Percentiles rank a stretch among this genome's conserved stretches.
These are phyloP conservation scores for Quercus gilva DNA, from an alignment of 306 rosid genomes.

Conservation along the genomic window DNA sequence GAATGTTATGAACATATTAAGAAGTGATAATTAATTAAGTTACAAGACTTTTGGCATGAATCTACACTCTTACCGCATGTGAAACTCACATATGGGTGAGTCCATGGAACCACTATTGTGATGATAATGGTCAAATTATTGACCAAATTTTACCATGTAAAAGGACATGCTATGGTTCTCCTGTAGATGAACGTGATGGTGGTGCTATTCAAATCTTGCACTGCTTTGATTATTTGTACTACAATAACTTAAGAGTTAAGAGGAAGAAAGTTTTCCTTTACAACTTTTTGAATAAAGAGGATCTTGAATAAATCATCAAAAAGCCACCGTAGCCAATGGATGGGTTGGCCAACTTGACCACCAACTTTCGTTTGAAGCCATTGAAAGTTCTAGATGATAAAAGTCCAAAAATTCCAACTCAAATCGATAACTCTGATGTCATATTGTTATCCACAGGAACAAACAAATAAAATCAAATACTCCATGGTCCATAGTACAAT, in stretches of 20 bases:
- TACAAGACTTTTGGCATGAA: too few species aligned
- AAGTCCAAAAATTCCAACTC: too few species aligned
- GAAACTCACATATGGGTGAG: too few species aligned
- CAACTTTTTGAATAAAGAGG: conserved; percentile 27
- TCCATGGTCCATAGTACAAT: too few species aligned
- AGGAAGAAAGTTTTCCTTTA: background rate
- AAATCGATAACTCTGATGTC: too few species aligned
- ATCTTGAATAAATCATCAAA: conserved; percentile 16
- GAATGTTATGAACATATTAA: too few species aligned
- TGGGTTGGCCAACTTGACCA: conserved; percentile 15
- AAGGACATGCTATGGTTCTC: background rate
- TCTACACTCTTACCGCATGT: too few species aligned
- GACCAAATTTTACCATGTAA: background rate
- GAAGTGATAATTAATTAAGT: too few species aligned
- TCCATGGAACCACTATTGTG: too few species aligned
- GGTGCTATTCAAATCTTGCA: background rate
- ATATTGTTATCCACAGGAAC: too few species aligned
- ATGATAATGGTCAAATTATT: background rate
- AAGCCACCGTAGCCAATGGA: conserved; percentile 10
- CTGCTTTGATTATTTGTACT: conserved; percentile 6
- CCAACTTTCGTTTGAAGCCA: conserved; percentile 20
- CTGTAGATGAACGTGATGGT: background rate
- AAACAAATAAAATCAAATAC: too few species aligned
- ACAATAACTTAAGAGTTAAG: background rate
- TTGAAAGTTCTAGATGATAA: background rate